A percentile compares a stretch with the other conserved stretches of the same genome.
Evolutionary conservation across 2,329 filamentous ascomycete genomes (phyloP).

Genomic region (Lithohypha guttulata): DNA sequence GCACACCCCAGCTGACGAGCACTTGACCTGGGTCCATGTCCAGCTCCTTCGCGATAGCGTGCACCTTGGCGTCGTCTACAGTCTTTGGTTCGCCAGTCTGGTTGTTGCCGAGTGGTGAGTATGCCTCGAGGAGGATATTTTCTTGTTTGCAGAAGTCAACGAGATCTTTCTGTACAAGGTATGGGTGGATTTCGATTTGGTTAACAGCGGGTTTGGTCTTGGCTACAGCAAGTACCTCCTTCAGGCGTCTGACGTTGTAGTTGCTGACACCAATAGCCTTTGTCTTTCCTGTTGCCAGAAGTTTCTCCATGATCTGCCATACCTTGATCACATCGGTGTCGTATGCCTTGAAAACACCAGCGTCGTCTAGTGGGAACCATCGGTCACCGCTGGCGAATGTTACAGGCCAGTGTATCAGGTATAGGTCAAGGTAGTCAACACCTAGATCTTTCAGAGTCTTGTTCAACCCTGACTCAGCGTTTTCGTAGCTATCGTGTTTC

Average conservation of each 20-base stretch:
- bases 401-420: conserved; percentile 43
- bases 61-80: conserved; percentile 50
- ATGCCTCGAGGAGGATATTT: conserved; percentile 44
- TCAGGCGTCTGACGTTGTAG: conserved; percentile 39
- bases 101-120: conserved; percentile 49
- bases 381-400: conserved; percentile 42
- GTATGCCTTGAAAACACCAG: conserved; percentile 31
- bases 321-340: conserved; percentile 41
- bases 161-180: conserved; percentile 41
- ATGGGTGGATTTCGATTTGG: conserved; percentile 45
- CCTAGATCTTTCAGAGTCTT: conserved; percentile 40
- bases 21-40: conserved; percentile 47
- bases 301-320: conserved; percentile 41
- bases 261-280: conserved; percentile 45
- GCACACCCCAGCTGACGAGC: conserved; percentile 45
- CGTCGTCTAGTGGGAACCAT: conserved; percentile 35
- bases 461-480: conserved; percentile 40
- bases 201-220: conserved; percentile 39
- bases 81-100: conserved; percentile 56
- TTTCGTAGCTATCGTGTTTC: conserved; percentile 35
- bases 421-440: conserved; percentile 44
- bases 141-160: conserved; percentile 42
- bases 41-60: conserved; percentile 54
- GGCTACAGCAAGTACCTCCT: conserved; percentile 35
- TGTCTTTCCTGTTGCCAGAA: conserved; percentile 33